A percentile compares a stretch with the other conserved stretches of the same genome.
phyloP scores from a whole-genome alignment of 1,139 yeast genomes.

The Diutina siamensis region DNA sequence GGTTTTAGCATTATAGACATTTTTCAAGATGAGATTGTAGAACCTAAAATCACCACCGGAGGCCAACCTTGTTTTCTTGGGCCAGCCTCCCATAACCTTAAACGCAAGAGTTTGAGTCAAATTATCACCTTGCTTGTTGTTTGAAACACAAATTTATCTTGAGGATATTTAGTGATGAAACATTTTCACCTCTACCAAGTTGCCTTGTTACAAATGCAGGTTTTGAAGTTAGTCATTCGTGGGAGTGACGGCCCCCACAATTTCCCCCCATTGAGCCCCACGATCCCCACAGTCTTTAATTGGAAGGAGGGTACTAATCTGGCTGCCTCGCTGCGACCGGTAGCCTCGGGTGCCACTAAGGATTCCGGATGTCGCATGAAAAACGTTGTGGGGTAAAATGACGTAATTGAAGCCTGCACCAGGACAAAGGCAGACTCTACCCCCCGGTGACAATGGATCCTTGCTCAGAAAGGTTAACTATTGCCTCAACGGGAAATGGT shows the following conservation, averaged over 20 bases:
- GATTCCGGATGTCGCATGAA: neutral
- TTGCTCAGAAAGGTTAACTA: neutral
- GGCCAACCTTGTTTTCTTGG: neutral
- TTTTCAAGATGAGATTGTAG: neutral
- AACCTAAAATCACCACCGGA: neutral
- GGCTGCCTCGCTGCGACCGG: neutral
- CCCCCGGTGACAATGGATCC: too few species aligned
- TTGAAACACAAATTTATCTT: too few species aligned
- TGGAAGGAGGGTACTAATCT: neutral
- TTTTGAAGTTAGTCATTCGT: too few species aligned
- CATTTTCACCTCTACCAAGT: too few species aligned
- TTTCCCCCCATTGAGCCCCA: neutral
- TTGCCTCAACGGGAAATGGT: neutral
- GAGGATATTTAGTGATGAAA: too few species aligned
- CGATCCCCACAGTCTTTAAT: neutral
- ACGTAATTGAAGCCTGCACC: neutral
- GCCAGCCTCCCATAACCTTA: neutral
- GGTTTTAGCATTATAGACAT: neutral
- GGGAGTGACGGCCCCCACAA: too few species aligned
- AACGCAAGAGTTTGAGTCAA: too few species aligned
- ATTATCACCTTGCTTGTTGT: too few species aligned
- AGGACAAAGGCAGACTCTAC: too few species aligned
- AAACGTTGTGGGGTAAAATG: neutral
- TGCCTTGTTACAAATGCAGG: too few species aligned
- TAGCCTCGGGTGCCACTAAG: neutral